Base-by-base conservation (phyloP, 2,329 filamentous ascomycete genomes). In the Pestalotiopsis sp. region DNA sequence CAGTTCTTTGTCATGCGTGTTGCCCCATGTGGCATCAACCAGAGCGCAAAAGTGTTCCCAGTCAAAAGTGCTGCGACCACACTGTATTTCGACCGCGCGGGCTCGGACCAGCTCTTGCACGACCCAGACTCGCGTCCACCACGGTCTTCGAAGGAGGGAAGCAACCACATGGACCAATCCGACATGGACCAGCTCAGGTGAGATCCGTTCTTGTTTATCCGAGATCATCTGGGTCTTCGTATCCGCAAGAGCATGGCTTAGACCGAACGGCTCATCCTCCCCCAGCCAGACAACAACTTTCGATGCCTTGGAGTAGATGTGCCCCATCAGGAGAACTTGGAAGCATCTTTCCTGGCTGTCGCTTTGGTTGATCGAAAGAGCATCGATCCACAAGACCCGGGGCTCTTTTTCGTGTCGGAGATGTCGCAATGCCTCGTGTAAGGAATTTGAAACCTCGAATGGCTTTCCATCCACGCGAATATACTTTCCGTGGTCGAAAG, bases 31-130 rank as follows among this genome's bases (percentile, higher is more conserved):
- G 57, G 57, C 57, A 23, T 52, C 45, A 52, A 36, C 20, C 23
- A 61, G 31, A 61, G 31, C 31, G 9, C 23, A 52, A 52, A 52
- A 52, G 20, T n/a, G 45, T 52, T 63, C 61, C 61, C 61, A 63
- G 27, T 17, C 13, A 14, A 63, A 38, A 23, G 27, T 9, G 38
- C 36, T 38, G 36, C 27, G 14, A 6, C 61, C 61, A 31, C 61
- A 63, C 20, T 63, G 38, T 5, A 63, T 63, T 38, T 23, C 36
- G 20, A 41, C n/a, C 1, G 5, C 38, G 20, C 61, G 27, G n/a
- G 69, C 64, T 31, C 67, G 66, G 41, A 65, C 65, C 3, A 69
- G 49, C 56, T 71, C 70, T 36, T 71, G 70, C 23, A 71, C 61
- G 20, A 70, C 52, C 70, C 70, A 71, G 14, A 45, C 58, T 4